These are phyloP conservation scores for Streptanthus diversifolius DNA, from an alignment of 345 rosid genomes.

Conservation along the genomic window DNA sequence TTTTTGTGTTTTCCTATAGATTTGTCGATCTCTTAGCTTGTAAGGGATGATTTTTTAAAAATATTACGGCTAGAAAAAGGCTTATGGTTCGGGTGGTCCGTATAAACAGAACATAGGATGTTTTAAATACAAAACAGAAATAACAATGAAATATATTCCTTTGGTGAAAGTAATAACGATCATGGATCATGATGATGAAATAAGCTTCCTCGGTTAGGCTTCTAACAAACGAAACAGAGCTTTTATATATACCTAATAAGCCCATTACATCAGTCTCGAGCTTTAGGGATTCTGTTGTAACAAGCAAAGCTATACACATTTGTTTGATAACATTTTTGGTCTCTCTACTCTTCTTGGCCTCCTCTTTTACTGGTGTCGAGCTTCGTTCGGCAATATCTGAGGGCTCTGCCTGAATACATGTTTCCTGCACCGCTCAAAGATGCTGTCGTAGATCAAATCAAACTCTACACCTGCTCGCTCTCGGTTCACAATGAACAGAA, in stretches of 20 bases:
- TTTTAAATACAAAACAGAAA: not conserved
- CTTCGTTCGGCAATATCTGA: slow-evolving; percentile 54
- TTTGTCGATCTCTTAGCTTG: no score
- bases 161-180: not conserved
- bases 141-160: not conserved
- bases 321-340: not conserved
- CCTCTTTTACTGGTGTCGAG: slow-evolving; percentile 17
- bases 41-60: no score
- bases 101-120: not conserved
- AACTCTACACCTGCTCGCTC: slow-evolving; percentile 94
- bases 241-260: not conserved
- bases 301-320: slow-evolving; percentile 19
- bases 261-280: not conserved
- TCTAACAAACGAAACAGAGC: not conserved
- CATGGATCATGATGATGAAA: not conserved
- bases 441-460: slow-evolving; percentile 86
- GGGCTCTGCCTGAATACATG: slow-evolving; percentile 61
- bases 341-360: not conserved
- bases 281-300: not conserved
- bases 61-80: no score
- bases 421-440: slow-evolving; percentile 87
- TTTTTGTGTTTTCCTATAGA: not conserved
- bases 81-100: no score
- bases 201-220: not conserved
- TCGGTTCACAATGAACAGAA: slow-evolving; percentile 65